A percentile compares a stretch with the other conserved stretches of the same genome.
Conservation (phyloP, 345 rosid species). For the Conringia planisiliqua region DNA sequence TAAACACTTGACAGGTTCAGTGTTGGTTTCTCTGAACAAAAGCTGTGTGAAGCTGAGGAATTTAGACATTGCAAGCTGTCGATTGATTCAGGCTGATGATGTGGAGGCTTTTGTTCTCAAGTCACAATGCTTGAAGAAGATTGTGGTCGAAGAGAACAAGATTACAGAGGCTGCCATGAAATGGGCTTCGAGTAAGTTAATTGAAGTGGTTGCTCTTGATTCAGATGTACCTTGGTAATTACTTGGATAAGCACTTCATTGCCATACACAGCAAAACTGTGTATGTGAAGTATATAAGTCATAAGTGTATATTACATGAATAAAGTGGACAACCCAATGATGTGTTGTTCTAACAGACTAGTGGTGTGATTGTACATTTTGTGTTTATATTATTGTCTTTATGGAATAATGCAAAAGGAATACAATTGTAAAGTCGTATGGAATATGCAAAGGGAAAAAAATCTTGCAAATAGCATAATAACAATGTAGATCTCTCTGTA, state of each 20-base stretch:
- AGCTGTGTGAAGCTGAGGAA: slow-evolving; percentile 49
- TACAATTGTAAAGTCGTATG: too few relatives aligned
- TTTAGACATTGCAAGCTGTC: slow-evolving; percentile 54
- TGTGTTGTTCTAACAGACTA: background rate
- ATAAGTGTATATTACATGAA: background rate
- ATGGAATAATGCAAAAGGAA: background rate
- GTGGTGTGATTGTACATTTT: slow-evolving; percentile 8
- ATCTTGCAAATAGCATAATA: background rate
- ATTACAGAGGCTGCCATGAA: slow-evolving; percentile 44
- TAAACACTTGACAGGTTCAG: slow-evolving; percentile 39
- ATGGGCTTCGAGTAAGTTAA: slow-evolving; percentile 40
- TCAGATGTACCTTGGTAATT: slow-evolving; percentile 12
- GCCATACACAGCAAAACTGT: background rate
- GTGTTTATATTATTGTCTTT: background rate
- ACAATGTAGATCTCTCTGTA: background rate
- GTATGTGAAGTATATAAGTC: background rate
- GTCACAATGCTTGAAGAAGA: slow-evolving; percentile 40
- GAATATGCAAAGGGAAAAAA: background rate
- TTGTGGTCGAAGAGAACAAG: slow-evolving; percentile 65
- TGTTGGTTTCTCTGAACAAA: slow-evolving; percentile 46
- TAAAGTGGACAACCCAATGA: background rate
- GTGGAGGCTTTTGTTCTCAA: slow-evolving; percentile 52
- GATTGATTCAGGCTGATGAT: slow-evolving; percentile 41
- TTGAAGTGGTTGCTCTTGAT: slow-evolving; percentile 36
- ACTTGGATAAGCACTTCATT: background rate